A percentile compares a stretch with the other conserved stretches of the same genome.
phyloP scores from a whole-genome alignment of 2,329 filamentous ascomycete genomes.

The Xylariomycetidae sp. region DNA sequence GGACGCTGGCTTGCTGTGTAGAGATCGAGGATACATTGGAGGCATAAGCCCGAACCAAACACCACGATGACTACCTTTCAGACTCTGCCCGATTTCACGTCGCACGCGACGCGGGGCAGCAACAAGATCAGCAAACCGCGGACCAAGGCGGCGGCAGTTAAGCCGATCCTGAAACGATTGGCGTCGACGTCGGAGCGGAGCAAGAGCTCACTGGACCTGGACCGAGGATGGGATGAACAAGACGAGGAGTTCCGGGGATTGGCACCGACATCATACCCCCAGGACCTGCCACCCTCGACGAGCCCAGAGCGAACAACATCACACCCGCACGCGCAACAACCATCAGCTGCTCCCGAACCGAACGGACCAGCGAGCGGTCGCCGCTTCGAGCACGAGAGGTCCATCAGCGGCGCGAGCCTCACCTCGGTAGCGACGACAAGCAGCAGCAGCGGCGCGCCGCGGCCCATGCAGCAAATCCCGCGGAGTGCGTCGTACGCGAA shows the following conservation, averaged over 20 bases:
- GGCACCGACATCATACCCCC: slow-evolving; percentile 7
- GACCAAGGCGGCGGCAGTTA: slow-evolving; percentile 43
- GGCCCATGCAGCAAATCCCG: slow-evolving; percentile 58
- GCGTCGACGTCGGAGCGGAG: slow-evolving; percentile 45
- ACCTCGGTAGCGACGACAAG: slow-evolving; percentile 49
- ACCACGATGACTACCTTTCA: slow-evolving; percentile 31
- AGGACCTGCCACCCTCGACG: slow-evolving; percentile 8
- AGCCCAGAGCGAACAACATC: slow-evolving; percentile 10
- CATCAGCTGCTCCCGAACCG: slow-evolving; percentile 5
- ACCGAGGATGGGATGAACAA: slow-evolving; percentile 54
- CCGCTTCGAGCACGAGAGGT: slow-evolving; percentile 50
- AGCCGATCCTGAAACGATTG: slow-evolving; percentile 56
- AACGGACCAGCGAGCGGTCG: slow-evolving; percentile 19
- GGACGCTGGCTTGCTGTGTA: too few species aligned
- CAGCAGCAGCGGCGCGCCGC: slow-evolving; percentile 34
- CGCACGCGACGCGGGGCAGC: slow-evolving; percentile 16
- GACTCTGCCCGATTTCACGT: slow-evolving; percentile 23
- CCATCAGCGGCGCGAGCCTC: slow-evolving; percentile 53
- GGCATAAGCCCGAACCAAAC: too few species aligned
- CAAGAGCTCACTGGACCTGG: slow-evolving; percentile 57
- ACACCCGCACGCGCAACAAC: slow-evolving; percentile 16
- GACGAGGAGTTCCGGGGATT: slow-evolving; percentile 27
- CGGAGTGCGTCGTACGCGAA: slow-evolving; percentile 54
- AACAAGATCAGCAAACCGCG: slow-evolving; percentile 40
- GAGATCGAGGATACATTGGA: too few species aligned